phyloP scores from a whole-genome alignment of 352 stramenopile species.

The Globisporangium echinulatum region DNA sequence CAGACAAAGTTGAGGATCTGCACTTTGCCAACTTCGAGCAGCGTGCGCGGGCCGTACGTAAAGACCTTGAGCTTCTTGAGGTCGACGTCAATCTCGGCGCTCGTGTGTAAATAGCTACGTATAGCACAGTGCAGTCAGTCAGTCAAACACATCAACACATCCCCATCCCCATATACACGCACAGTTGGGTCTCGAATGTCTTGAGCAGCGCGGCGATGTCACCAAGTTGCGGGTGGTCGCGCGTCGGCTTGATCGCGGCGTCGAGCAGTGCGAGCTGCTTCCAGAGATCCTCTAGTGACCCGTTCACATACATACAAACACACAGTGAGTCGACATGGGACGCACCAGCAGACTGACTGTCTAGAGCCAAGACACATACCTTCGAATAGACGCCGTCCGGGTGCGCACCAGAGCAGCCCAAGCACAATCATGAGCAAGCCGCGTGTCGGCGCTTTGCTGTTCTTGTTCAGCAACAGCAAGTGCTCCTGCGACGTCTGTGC shows the following conservation, averaged over 20 bases:
- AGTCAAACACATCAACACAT: neutral
- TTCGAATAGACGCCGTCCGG: conserved; percentile 56
- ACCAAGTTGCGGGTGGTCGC: conserved; percentile 61
- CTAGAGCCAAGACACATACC: conserved; percentile 18
- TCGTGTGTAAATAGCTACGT: conserved; percentile 56
- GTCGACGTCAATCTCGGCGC: conserved; percentile 66
- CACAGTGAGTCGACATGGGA: neutral
- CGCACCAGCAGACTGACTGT: neutral
- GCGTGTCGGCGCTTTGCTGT: conserved; percentile 41
- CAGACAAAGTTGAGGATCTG: conserved; percentile 87
- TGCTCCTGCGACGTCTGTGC: conserved; percentile 64
- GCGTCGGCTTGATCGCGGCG: conserved; percentile 43
- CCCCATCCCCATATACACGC: conserved; percentile 5
- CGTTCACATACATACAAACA: neutral
- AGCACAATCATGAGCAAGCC: conserved; percentile 81
- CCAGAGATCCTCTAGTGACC: conserved; percentile 58
- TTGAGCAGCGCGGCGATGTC: conserved; percentile 70
- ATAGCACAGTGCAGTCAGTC: neutral
- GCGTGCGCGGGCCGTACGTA: conserved; percentile 53
- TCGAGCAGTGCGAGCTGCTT: conserved; percentile 68
- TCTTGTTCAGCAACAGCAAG: conserved; percentile 72
- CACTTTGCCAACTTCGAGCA: conserved; percentile 77
- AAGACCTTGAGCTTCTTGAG: conserved; percentile 77
- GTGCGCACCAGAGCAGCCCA: conserved; percentile 76
- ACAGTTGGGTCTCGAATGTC: conserved; percentile 77